A percentile compares a stretch with the other conserved stretches of the same genome.
Conservation (phyloP, 352 stramenopile species). For the Bremia lactucae region DNA sequence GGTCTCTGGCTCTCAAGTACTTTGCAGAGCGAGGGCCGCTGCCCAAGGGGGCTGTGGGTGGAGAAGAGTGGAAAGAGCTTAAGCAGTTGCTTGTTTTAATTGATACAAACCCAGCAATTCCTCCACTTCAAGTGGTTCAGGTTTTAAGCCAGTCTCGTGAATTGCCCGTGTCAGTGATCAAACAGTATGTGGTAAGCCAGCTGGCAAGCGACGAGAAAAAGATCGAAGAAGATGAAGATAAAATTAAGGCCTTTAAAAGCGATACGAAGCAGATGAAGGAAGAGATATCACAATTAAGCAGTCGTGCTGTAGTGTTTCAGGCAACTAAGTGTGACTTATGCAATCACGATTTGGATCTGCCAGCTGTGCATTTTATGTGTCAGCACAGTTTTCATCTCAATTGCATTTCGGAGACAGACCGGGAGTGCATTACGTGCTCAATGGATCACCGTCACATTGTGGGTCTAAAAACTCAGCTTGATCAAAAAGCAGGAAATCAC, state of each 20-base stretch:
- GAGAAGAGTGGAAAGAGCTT: conserved; percentile 70
- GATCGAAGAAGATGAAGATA: conserved; percentile 78
- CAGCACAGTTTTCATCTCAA: conserved; percentile 87
- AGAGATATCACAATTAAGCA: conserved; percentile 74
- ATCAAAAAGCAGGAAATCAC: conserved; percentile 84
- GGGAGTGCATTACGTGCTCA: conserved; percentile 83
- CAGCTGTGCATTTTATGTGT: conserved; percentile 88
- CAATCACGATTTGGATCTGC: conserved; percentile 83
- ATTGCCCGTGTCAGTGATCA: conserved; percentile 70
- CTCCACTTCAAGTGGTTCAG: conserved; percentile 76
- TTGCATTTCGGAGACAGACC: conserved; percentile 84
- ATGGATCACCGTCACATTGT: conserved; percentile 80
- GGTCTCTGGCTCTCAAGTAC: conserved; percentile 85
- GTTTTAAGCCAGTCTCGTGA: conserved; percentile 77
- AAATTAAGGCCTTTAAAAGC: conserved; percentile 79
- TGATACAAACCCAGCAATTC: conserved; percentile 71
- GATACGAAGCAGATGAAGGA: conserved; percentile 87
- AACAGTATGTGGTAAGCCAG: conserved; percentile 82
- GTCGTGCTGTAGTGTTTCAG: conserved; percentile 84
- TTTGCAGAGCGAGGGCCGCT: conserved; percentile 78
- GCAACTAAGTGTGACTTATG: conserved; percentile 85
- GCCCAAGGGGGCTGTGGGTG: conserved; percentile 44
- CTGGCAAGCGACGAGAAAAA: conserved; percentile 66
- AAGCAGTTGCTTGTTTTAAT: conserved; percentile 71
- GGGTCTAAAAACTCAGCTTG: conserved; percentile 77